Evolutionary conservation across 2,329 filamentous ascomycete species (phyloP), one percentile per base, ranked within the genome.

Genomic region (Trichoderma gracile): DNA sequence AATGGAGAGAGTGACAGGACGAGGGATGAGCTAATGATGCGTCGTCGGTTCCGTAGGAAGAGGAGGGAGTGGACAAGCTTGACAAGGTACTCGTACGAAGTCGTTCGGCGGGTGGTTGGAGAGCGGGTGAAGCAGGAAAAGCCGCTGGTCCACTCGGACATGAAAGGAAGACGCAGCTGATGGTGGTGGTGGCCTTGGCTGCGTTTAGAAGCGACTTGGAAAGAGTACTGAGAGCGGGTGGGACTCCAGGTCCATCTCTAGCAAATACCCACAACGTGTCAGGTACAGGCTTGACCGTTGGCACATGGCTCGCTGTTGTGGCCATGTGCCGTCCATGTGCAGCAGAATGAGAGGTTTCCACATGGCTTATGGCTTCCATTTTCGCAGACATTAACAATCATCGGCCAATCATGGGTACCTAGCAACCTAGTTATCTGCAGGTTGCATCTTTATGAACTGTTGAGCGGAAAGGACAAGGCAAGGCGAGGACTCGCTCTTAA

Each of bases 11-110:
- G 47, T 45, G 21, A 43, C 47, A 45, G 21, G 47, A 61, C 45
- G 47, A 54, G 58, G 21, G 47, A 61, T 53, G 47, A 54, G 58
- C 40, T 62, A 54, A 62, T 53, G 27, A 53, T 53, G 58, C 40
- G n/a, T 42, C 47, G 55, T 15, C 8, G 23, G 46, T 15, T 2
- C 21, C 23, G 21, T 49, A 23, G 19, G 19, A 10, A 10, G 21
- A 27, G 46, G 21, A 52, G 25, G 49, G 47, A 49, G 46, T 49
- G 12, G 46, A 23, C 46, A 50, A 33, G 30, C 8, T 33, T 33
- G 10, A 10, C 30, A 10, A 27, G 14, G 23, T 30, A n/a, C n/a
- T n/a, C n/a, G n/a, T n/a, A 21, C 43, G 45, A 21, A 23, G 12
- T 23, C 12, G 30, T 15, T 6, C 21, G 30, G 19, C n/a, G 25